Conservation (phyloP, 768 basidiomycete genomes). For the Plicaturopsis crispa region DNA sequence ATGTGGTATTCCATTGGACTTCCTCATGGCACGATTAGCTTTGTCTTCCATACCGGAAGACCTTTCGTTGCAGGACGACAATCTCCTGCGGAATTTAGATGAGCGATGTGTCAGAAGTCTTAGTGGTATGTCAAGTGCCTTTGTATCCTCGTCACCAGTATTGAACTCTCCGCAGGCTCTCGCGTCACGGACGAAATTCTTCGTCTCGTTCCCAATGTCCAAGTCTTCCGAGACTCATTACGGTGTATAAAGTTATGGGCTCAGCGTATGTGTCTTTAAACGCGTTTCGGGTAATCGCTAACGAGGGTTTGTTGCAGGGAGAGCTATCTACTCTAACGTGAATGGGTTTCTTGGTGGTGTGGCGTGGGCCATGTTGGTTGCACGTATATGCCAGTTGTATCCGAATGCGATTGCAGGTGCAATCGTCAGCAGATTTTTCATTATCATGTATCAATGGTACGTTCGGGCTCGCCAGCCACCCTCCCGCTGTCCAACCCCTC, state of each 20-base stretch:
- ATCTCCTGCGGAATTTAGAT: conserved; percentile 85
- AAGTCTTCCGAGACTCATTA: conserved; percentile 89
- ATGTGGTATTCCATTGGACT: conserved; percentile 87
- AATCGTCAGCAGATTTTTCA: conserved; percentile 96
- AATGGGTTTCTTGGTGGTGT: conserved; percentile 98
- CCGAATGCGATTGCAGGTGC: conserved; percentile 91
- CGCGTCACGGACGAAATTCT: conserved; percentile 95
- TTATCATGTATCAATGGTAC: conserved; percentile 96
- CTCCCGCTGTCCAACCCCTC: conserved; percentile 7
- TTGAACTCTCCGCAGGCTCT: conserved; percentile 50
- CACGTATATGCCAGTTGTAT: conserved; percentile 97
- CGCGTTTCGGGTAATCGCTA: not conserved
- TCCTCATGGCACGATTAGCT: conserved; percentile 86
- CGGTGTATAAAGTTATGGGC: conserved; percentile 99
- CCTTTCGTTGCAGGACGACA: conserved; percentile 84
- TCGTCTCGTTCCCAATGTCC: conserved; percentile 88
- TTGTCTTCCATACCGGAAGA: conserved; percentile 88
- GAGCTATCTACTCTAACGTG: conserved; percentile 97
- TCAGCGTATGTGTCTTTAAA: conserved; percentile 52
- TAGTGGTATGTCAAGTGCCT: conserved; percentile 47
- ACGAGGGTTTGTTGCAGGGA: conserved; percentile 37
- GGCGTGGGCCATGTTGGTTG: conserved; percentile 98
- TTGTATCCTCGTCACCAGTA: conserved; percentile 6
- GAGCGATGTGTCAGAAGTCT: conserved; percentile 94
- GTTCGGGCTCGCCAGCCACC: conserved; percentile 16